Conservation (phyloP, 495 filamentous ascomycete species). For the Penicillium parvum region DNA sequence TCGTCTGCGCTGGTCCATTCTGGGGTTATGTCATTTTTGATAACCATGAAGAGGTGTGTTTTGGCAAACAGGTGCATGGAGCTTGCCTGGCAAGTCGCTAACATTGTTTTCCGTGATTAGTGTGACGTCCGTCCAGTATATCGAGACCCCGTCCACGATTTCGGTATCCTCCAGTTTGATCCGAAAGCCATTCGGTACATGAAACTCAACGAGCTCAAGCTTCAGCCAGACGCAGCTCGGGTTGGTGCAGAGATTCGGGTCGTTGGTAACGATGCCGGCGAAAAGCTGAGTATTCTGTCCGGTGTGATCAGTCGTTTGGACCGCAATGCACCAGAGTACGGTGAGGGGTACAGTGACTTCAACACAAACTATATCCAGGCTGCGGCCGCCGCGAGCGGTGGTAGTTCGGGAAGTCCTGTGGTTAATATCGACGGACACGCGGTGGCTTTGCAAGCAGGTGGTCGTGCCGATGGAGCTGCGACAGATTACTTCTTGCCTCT, state of each 20-base stretch:
- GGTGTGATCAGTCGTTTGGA: constrained; percentile 96
- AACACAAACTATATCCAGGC: constrained; percentile 99
- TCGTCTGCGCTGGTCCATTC: constrained; percentile 94
- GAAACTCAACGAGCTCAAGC: constrained; percentile 70
- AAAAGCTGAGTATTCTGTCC: constrained; percentile 97
- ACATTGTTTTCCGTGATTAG: constrained; percentile 33
- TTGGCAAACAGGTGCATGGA: neutral
- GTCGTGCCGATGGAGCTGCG: constrained; percentile 86
- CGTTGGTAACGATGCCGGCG: constrained; percentile 96
- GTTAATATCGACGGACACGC: constrained; percentile 93
- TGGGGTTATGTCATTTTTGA: constrained; percentile 98
- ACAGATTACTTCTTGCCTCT: constrained; percentile 98
- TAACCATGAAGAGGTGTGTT: constrained; percentile 81
- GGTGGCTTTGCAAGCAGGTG: constrained; percentile 91
- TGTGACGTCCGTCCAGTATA: constrained; percentile 98
- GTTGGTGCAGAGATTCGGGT: constrained; percentile 94
- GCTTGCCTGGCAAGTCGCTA: neutral
- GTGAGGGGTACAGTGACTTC: constrained; percentile 98
- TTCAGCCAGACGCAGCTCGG: constrained; percentile 83
- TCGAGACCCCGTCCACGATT: constrained; percentile 97
- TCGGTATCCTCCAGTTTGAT: constrained; percentile 93
- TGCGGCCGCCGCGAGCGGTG: constrained; percentile 90
- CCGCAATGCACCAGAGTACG: constrained; percentile 95
- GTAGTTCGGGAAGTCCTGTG: constrained; percentile 94
- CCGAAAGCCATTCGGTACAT: constrained; percentile 95